Percentiles rank a stretch among this genome's conserved stretches.
These are phyloP conservation scores for Vinca major DNA, from an alignment of 305 asterid genomes.

Conservation along the genomic window DNA sequence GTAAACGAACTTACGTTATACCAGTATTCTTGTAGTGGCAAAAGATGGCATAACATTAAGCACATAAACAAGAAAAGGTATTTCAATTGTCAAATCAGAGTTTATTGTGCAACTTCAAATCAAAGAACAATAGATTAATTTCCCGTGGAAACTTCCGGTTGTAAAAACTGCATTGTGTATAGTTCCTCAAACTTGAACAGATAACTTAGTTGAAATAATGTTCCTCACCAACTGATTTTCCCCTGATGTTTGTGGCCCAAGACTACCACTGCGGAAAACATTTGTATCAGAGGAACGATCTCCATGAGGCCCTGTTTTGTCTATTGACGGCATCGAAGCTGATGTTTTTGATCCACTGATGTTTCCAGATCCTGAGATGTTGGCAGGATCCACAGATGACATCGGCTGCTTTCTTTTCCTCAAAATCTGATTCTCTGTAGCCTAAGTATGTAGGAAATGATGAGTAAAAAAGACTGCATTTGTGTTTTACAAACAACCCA, in stretches of 20 bases:
- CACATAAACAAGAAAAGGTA: not conserved
- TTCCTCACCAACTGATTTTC: conserved; percentile 14
- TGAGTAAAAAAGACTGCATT: not conserved
- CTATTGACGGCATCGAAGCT: conserved; percentile 16
- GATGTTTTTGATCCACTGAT: conserved; percentile 8
- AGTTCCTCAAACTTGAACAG: conserved; percentile 1
- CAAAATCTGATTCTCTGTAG: conserved; percentile 10
- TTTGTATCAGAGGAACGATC: conserved; percentile 19
- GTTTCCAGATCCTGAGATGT: conserved; percentile 18
- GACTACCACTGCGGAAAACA: conserved; percentile 5
- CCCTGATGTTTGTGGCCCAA: conserved; percentile 11
- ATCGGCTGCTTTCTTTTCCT: conserved; percentile 26
- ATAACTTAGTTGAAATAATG: conserved; percentile 2
- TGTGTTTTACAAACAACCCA: not conserved
- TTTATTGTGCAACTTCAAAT: not conserved
- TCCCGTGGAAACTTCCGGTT: not conserved
- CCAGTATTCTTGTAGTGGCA: not conserved
- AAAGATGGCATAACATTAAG: not conserved
- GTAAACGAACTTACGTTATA: not conserved
- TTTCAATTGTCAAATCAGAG: conserved; percentile 1
- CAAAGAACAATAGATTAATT: not conserved
- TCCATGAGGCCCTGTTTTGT: conserved; percentile 12
- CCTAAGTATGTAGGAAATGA: not conserved
- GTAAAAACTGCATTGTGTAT: not conserved
- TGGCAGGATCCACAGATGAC: conserved; percentile 14